These are phyloP conservation scores for Hirschioporus abietinus DNA, from an alignment of 768 basidiomycete genomes.

Conservation along the genomic window DNA sequence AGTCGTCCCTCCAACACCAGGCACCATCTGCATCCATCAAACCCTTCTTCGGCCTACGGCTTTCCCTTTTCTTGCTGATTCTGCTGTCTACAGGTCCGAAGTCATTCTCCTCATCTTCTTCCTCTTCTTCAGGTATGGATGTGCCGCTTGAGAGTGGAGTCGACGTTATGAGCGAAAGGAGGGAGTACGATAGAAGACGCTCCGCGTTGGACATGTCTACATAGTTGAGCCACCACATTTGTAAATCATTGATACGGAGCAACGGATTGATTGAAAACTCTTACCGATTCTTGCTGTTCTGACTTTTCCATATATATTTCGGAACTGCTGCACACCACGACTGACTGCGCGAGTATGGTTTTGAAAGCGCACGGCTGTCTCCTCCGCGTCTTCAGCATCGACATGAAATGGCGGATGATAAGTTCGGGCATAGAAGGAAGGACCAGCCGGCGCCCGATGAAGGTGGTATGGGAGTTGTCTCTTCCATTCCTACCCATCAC, in stretches of 20 bases:
- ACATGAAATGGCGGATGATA: constrained; percentile 85
- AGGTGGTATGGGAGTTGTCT: constrained; percentile 55
- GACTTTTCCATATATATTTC: constrained; percentile 54
- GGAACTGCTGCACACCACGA: constrained; percentile 61
- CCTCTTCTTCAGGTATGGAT: constrained; percentile 37
- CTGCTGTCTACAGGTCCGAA: constrained; percentile 19
- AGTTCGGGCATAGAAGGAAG: constrained; percentile 71
- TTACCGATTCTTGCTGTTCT: constrained; percentile 66
- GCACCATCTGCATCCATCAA: constrained; percentile 67
- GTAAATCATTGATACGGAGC: constrained; percentile 2
- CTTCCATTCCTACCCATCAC: constrained; percentile 63
- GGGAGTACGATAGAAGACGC: constrained; percentile 63
- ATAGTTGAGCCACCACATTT: constrained; percentile 2
- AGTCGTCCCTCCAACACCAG: constrained; percentile 84
- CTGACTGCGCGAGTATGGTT: constrained; percentile 61
- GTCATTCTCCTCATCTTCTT: constrained; percentile 41
- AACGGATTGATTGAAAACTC: constrained; percentile 15
- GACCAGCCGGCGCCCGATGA: constrained; percentile 59
- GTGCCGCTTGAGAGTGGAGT: constrained; percentile 51
- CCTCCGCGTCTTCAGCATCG: constrained; percentile 64
- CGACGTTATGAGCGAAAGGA: constrained; percentile 70
- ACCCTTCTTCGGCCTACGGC: constrained; percentile 33
- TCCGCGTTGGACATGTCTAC: constrained; percentile 80
- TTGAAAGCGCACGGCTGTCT: constrained; percentile 56
- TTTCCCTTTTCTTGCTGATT: constrained; percentile 18